A percentile compares a stretch with the other conserved stretches of the same genome.
Evolutionary conservation across 129 eudicot genomes (phyloP).

Genomic region (Flaveria ramosissima): DNA sequence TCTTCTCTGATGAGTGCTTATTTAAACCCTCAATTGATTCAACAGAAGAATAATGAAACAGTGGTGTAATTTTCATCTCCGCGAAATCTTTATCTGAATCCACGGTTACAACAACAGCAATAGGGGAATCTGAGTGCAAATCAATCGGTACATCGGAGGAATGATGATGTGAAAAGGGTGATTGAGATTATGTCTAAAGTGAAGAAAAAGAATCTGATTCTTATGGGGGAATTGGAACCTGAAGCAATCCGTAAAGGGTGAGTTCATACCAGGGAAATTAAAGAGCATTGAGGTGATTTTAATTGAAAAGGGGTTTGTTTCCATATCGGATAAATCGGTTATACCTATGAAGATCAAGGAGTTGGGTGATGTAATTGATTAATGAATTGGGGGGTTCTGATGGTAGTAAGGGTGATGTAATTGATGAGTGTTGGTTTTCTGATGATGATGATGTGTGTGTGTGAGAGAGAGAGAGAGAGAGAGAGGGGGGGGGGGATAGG

Average conservation of each 20-base stretch:
- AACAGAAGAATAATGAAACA: conserved; percentile 14
- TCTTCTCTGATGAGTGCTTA: not conserved
- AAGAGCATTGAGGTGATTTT: conserved; percentile 52
- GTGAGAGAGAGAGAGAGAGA: no score
- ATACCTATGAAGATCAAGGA: conserved; percentile 55
- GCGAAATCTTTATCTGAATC: conserved; percentile 33
- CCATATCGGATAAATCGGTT: conserved; percentile 33
- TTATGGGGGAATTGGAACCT: conserved; percentile 79
- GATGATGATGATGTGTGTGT: no score
- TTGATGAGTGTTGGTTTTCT: no score
- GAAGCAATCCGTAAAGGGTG: conserved; percentile 62
- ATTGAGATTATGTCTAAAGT: conserved; percentile 63
- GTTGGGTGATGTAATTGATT: conserved; percentile 47
- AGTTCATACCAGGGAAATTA: conserved; percentile 37
- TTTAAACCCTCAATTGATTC: conserved; percentile 38
- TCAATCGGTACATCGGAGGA: conserved; percentile 40
- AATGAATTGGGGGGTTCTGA: conserved; percentile 34
- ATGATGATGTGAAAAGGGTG: conserved; percentile 70
- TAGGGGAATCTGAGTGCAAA: conserved; percentile 30
- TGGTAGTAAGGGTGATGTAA: conserved; percentile 40
- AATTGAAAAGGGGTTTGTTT: conserved; percentile 46
- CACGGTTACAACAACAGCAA: conserved; percentile 42
- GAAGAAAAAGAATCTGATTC: conserved; percentile 72
- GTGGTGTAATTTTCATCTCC: conserved; percentile 17
- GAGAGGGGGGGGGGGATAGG: no score